Conservation (phyloP, 805 yeast species). For the Diddensiella santjacobensis region DNA sequence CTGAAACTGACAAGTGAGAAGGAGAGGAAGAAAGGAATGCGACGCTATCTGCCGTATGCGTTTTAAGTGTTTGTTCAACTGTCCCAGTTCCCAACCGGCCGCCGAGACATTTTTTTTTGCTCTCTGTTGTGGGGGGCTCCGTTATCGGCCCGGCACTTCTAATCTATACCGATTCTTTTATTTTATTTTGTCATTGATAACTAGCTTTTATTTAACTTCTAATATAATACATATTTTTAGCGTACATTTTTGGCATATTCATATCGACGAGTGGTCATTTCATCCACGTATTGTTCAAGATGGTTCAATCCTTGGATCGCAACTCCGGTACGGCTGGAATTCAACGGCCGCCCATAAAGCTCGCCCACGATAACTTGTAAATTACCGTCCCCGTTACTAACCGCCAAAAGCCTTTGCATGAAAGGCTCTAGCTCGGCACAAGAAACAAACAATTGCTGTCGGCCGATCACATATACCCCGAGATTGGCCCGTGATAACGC, state of each 20-base stretch:
- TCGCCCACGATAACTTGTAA: slow-evolving; percentile 32
- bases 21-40: not conserved
- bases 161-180: too few species aligned
- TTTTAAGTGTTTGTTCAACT: not conserved
- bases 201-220: not conserved
- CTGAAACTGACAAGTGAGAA: not conserved
- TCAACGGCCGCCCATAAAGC: slow-evolving; percentile 24
- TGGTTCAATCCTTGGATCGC: slow-evolving; percentile 33
- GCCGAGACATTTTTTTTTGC: not conserved
- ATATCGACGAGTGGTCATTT: slow-evolving; percentile 30
- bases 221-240: not conserved
- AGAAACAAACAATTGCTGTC: slow-evolving; percentile 10
- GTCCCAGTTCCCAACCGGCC: not conserved
- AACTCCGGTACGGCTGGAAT: slow-evolving; percentile 14
- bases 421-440: not conserved
- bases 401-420: not conserved
- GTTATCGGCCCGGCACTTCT: too few species aligned
- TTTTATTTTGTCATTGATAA: too few species aligned
- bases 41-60: not conserved
- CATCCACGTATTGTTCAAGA: slow-evolving; percentile 32
- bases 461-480: slow-evolving; percentile 36
- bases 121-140: too few species aligned
- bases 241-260: slow-evolving; percentile 14
- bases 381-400: slow-evolving; percentile 1
- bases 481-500: slow-evolving; percentile 33